Conservation (phyloP, 2,329 filamentous ascomycete genomes). For the Pseudogymnoascus sp. region DNA sequence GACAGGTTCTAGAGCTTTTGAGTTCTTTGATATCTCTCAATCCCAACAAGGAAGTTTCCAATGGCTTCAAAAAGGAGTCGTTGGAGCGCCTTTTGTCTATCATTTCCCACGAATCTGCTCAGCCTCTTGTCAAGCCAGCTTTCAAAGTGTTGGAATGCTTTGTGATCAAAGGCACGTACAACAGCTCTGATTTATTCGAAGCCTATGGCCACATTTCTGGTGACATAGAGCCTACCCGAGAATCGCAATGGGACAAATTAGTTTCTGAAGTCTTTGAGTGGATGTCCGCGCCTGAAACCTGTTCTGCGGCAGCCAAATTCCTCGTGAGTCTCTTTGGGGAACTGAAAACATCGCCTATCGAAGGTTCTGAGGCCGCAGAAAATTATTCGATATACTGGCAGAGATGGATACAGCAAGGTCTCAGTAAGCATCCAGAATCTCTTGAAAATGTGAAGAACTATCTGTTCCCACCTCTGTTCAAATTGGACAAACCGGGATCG, state of each 20-base stretch:
- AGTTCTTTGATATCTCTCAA: constrained; percentile 45
- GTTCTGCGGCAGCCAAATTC: constrained; percentile 53
- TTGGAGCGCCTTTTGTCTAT: constrained; percentile 50
- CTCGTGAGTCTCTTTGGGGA: constrained; percentile 49
- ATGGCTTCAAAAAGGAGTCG: constrained; percentile 39
- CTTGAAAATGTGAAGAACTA: constrained; percentile 59
- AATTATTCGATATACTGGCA: constrained; percentile 39
- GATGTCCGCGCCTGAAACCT: constrained; percentile 51
- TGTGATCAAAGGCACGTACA: constrained; percentile 47
- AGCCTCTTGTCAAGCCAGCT: constrained; percentile 61
- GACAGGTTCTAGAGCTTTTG: constrained; percentile 53
- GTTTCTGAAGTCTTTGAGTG: constrained; percentile 44
- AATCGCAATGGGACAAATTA: constrained; percentile 43
- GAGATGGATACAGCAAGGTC: constrained; percentile 46
- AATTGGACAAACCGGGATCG: constrained; percentile 45
- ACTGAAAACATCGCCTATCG: constrained; percentile 26
- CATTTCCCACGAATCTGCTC: constrained; percentile 52
- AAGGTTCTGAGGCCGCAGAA: constrained; percentile 32
- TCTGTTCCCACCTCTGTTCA: constrained; percentile 56
- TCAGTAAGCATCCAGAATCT: constrained; percentile 43
- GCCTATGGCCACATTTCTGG: constrained; percentile 16
- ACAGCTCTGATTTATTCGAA: constrained; percentile 16
- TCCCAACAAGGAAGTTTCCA: constrained; percentile 35
- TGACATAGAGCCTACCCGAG: neutral
- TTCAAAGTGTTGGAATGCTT: constrained; percentile 62